Evolutionary conservation across 2,329 filamentous ascomycete genomes (phyloP).

Genomic region (Amesomyces nigricolor): DNA sequence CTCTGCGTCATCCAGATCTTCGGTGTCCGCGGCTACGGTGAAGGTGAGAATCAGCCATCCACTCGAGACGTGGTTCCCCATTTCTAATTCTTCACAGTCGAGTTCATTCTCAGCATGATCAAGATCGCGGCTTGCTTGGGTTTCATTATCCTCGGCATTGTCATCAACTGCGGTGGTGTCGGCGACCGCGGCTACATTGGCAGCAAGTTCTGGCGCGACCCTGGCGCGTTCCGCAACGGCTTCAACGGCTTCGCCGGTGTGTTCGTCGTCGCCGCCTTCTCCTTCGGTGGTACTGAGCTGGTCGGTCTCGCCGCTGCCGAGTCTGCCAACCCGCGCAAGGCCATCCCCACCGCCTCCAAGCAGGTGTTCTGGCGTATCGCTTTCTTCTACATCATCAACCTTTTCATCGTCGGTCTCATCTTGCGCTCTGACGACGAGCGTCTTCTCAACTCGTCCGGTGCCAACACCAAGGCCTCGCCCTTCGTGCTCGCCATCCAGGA

Average conservation of each 20-base stretch:
- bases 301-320: slow-evolving; percentile 55
- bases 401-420: slow-evolving; percentile 51
- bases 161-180: slow-evolving; percentile 62
- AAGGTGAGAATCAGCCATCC: slow-evolving; percentile 40
- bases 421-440: slow-evolving; percentile 6
- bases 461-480: slow-evolving; percentile 8
- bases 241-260: slow-evolving; percentile 18
- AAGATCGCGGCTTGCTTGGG: slow-evolving; percentile 71
- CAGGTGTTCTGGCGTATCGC: slow-evolving; percentile 40
- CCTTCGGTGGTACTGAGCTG: slow-evolving; percentile 52
- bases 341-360: slow-evolving; percentile 60
- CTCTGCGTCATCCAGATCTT: slow-evolving; percentile 50
- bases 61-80: no score
- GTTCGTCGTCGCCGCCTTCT: slow-evolving; percentile 48
- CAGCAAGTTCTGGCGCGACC: slow-evolving; percentile 63
- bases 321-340: slow-evolving; percentile 52
- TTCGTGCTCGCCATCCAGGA: slow-evolving; percentile 34
- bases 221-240: slow-evolving; percentile 53
- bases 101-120: slow-evolving; percentile 71
- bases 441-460: slow-evolving; percentile 8
- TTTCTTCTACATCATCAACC: slow-evolving; percentile 42
- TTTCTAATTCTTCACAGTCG: slow-evolving; percentile 29
- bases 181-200: slow-evolving; percentile 67
- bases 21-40: slow-evolving; percentile 52
- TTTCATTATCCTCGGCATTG: slow-evolving; percentile 71